phyloP scores from a whole-genome alignment of 805 yeast species.

The Sugiyamaella valdiviana region DNA sequence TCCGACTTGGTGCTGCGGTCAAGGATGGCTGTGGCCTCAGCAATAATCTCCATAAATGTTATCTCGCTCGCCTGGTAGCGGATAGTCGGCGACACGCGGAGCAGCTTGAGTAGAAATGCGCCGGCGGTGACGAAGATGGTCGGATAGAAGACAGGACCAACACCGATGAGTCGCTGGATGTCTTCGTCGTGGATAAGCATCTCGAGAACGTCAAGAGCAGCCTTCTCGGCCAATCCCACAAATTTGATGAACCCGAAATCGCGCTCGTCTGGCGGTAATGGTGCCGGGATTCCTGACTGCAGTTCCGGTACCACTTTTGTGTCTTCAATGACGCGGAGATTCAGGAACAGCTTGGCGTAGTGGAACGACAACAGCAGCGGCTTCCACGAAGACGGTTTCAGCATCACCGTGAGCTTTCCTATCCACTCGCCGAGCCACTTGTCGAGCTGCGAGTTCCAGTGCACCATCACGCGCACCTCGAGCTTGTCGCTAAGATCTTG shows the following conservation, averaged over 20 bases:
- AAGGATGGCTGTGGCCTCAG: conserved; percentile 9
- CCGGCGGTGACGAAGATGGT: conserved; percentile 23
- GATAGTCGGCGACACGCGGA: conserved; percentile 10
- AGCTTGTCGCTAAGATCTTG: conserved; percentile 14
- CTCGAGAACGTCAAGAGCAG: conserved; percentile 20
- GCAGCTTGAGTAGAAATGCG: conserved; percentile 19
- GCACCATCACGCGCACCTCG: conserved; percentile 9
- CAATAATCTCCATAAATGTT: conserved; percentile 4
- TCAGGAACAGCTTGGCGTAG: conserved; percentile 21
- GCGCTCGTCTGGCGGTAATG: not conserved
- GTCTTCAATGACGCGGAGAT: conserved; percentile 14
- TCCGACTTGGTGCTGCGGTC: conserved; percentile 1
- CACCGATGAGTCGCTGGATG: conserved; percentile 17
- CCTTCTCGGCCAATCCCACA: conserved; percentile 17
- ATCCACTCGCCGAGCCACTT: conserved; percentile 23
- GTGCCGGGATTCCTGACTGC: conserved; percentile 1
- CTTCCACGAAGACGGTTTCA: conserved; percentile 21
- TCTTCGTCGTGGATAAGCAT: conserved; percentile 19
- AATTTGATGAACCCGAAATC: conserved; percentile 8
- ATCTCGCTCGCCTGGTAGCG: conserved; percentile 8
- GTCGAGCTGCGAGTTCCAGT: conserved; percentile 21
- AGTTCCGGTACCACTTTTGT: not conserved
- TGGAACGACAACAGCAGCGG: conserved; percentile 22
- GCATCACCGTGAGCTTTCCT: conserved; percentile 16
- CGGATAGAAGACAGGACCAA: conserved; percentile 22